These are phyloP conservation scores for Kodamaea kaohsiungensis DNA, from an alignment of 805 yeast genomes.

Conservation along the genomic window DNA sequence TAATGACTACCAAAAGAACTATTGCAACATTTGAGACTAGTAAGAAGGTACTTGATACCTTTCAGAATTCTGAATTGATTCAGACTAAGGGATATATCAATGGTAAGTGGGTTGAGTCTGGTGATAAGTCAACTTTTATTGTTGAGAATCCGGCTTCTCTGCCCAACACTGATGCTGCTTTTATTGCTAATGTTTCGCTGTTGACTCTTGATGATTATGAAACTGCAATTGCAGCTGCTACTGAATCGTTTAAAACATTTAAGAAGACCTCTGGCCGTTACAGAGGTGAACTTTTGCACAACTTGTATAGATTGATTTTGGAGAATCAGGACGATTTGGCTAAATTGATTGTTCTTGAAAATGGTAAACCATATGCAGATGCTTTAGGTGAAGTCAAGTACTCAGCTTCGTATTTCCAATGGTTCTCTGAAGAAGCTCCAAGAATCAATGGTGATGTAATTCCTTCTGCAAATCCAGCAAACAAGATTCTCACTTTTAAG, in stretches of 20 bases:
- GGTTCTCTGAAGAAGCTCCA: constrained; percentile 87
- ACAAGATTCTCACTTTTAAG: constrained; percentile 56
- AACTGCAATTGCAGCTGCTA: constrained; percentile 58
- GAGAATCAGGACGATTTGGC: constrained; percentile 69
- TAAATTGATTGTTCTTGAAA: constrained; percentile 61
- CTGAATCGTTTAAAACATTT: constrained; percentile 52
- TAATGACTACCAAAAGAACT: constrained; percentile 7
- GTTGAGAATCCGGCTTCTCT: constrained; percentile 76
- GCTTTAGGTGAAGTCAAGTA: constrained; percentile 69
- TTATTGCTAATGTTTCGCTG: constrained; percentile 57
- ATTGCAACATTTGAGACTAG: constrained; percentile 9
- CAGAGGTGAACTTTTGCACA: constrained; percentile 53
- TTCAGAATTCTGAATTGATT: constrained; percentile 53
- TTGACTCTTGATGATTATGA: constrained; percentile 49
- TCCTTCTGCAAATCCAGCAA: constrained; percentile 49
- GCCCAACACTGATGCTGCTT: constrained; percentile 35
- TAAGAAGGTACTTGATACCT: constrained; percentile 13
- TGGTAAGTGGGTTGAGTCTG: constrained; percentile 67
- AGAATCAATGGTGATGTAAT: constrained; percentile 67
- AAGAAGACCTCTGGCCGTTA: constrained; percentile 55
- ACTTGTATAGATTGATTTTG: constrained; percentile 53
- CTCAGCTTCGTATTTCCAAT: constrained; percentile 78
- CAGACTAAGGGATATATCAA: constrained; percentile 64
- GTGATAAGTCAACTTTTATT: constrained; percentile 49
- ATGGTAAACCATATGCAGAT: constrained; percentile 73